Evolutionary conservation across 164 flowering plant genomes (phyloP), one percentile per base, ranked within the genome.

Genomic region (Magnolia changhungtana): DNA sequence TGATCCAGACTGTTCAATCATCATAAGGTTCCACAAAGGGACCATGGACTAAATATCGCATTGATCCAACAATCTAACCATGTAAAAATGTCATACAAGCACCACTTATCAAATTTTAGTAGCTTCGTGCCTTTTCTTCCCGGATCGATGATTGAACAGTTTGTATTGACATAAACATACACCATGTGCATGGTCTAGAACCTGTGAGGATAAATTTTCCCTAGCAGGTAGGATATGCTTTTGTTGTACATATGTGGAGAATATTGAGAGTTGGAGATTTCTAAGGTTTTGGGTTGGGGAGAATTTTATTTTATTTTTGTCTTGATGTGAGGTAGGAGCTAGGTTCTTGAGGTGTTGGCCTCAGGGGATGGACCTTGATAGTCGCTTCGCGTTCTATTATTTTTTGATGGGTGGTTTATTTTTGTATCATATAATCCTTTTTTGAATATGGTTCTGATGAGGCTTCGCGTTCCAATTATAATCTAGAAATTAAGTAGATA

Each of bases 291-390:
- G 63, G 37, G 45, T 24, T 72, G 72, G 75, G 37, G 16, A 21
- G 61, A 29, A 27, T 77, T 72, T 65, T 55, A 52, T 71, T 27
- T 27, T 27, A 27, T 27, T 27, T 27, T 29, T 74, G 72, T 51
- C 76, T 73, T 21, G 74, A 77, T 20, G 27, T 21, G 13, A 11
- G 58, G 75, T 70, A 63, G 75, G 77, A 77, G n/a, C n/a, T n/a
- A n/a, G 72, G 71, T 73, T 66, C 61, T 80, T 52, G 63, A 77
- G 72, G 67, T 75, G 71, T 68, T 37, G 71, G 49, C 75, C 29
- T 59, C 24, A n/a, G 71, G 16, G 49, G 20, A 27, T 29, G 52
- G 11, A 19, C 75, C 67, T 27, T 20, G 14, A 23, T 65, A 21
- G n/a, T 65, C 37, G 37, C 11, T 65, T 23, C 11, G 24, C 5